Evolutionary conservation across 441 rosid species (phyloP).

Genomic region (Isatis lusitanica): DNA sequence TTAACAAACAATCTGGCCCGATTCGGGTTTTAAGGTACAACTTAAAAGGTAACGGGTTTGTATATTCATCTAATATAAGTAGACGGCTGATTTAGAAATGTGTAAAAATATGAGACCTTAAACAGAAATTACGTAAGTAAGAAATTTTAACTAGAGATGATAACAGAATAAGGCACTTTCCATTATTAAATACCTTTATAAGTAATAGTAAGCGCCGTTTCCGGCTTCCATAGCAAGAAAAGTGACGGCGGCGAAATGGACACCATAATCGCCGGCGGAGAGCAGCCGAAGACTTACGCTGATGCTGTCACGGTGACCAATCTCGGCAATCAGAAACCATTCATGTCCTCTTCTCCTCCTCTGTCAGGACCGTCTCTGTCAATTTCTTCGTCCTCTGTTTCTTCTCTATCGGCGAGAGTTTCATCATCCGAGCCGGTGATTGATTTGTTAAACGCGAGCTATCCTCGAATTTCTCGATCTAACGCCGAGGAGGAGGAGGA

Average conservation of each 20-base stretch:
- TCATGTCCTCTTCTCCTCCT: conserved; percentile 39
- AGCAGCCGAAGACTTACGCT: conserved; percentile 42
- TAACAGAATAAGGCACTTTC: background rate
- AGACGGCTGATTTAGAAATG: background rate
- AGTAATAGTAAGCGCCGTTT: conserved; percentile 3
- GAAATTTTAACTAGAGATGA: background rate
- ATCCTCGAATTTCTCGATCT: background rate
- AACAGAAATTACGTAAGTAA: background rate
- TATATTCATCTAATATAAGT: too few species aligned
- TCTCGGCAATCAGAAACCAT: conserved; percentile 38
- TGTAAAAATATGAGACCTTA: background rate
- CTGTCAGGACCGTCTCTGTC: conserved; percentile 13
- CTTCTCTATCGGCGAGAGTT: conserved; percentile 16
- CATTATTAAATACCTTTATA: background rate
- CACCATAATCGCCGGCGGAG: conserved; percentile 45
- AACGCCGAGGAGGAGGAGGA: conserved; percentile 37
- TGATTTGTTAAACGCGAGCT: background rate
- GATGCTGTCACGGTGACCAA: conserved; percentile 45
- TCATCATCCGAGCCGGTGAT: conserved; percentile 32
- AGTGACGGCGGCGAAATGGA: conserved; percentile 12
- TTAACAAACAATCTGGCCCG: background rate
- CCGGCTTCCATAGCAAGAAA: conserved; percentile 29
- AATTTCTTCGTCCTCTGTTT: conserved; percentile 32
- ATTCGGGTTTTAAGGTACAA: background rate
- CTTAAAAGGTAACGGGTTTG: background rate